phyloP scores from a whole-genome alignment of 1,139 yeast species.

The Yueomyces sp. region DNA sequence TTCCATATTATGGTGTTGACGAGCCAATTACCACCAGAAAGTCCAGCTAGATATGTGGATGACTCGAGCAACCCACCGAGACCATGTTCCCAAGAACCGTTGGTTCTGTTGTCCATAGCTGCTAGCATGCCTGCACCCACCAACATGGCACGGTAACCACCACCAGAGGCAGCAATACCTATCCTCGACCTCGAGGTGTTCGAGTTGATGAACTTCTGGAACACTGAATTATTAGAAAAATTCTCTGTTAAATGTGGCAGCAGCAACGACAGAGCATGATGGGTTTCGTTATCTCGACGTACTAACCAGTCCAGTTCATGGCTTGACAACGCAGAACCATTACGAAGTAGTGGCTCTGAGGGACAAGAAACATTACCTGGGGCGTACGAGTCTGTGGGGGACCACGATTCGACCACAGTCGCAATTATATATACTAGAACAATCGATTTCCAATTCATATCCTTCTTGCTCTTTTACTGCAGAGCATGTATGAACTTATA shows the following conservation, averaged over 20 bases:
- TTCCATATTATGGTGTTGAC: slow-evolving; percentile 65
- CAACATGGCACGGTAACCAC: slow-evolving; percentile 86
- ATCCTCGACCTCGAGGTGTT: slow-evolving; percentile 23
- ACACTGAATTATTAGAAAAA: slow-evolving; percentile 27
- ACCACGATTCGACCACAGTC: not conserved
- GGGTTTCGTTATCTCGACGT: slow-evolving; percentile 40
- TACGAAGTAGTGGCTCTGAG: slow-evolving; percentile 25
- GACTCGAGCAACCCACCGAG: slow-evolving; percentile 69
- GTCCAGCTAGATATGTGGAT: slow-evolving; percentile 60
- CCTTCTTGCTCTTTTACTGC: too few species aligned
- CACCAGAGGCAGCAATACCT: slow-evolving; percentile 77
- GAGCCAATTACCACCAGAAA: slow-evolving; percentile 24
- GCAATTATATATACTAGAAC: slow-evolving; percentile 1
- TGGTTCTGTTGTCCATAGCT: slow-evolving; percentile 65
- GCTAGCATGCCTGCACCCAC: slow-evolving; percentile 73
- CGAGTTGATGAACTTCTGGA: not conserved
- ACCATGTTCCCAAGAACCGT: slow-evolving; percentile 43
- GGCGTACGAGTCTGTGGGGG: slow-evolving; percentile 29
- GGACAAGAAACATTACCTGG: slow-evolving; percentile 35
- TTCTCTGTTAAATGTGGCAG: slow-evolving; percentile 44
- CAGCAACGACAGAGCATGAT: slow-evolving; percentile 41
- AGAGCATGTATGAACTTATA: too few species aligned
- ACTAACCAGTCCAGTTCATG: slow-evolving; percentile 26
- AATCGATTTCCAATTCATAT: not conserved
- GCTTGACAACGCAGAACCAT: slow-evolving; percentile 23